Conservation (phyloP, 2,329 filamentous ascomycete genomes). For the Didymella keratinophila region DNA sequence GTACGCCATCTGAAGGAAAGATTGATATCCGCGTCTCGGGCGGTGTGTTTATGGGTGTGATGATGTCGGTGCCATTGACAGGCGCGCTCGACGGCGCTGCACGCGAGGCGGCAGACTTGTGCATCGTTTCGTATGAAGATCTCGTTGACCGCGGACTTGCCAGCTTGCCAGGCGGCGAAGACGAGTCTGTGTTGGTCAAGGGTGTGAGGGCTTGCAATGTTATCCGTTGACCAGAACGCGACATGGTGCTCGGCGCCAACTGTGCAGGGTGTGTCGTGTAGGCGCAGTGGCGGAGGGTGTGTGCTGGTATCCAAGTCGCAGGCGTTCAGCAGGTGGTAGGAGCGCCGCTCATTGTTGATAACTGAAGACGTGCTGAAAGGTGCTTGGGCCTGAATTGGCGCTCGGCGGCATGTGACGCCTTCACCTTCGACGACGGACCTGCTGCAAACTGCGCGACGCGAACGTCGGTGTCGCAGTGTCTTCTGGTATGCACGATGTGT, state of each 20-base stretch:
- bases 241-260: slow-evolving; percentile 63
- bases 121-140: slow-evolving; percentile 47
- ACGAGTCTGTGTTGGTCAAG: slow-evolving; percentile 71
- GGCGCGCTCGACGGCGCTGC: slow-evolving; percentile 43
- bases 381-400: slow-evolving; percentile 24
- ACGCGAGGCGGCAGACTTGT: slow-evolving; percentile 43
- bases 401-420: slow-evolving; percentile 25
- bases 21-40: slow-evolving; percentile 56
- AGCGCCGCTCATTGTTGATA: slow-evolving; percentile 43
- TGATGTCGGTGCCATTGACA: slow-evolving; percentile 57
- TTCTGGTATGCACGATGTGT: slow-evolving; percentile 43
- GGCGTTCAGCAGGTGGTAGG: slow-evolving; percentile 74
- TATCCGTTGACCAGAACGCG: slow-evolving; percentile 63
- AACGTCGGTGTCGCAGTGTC: slow-evolving; percentile 8
- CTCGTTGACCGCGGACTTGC: slow-evolving; percentile 61
- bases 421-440: slow-evolving; percentile 23
- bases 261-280: slow-evolving; percentile 64
- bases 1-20: slow-evolving; percentile 61
- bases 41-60: slow-evolving; percentile 55
- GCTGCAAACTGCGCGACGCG: slow-evolving; percentile 35
- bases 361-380: slow-evolving; percentile 32
- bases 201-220: slow-evolving; percentile 67
- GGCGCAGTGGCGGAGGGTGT: slow-evolving; percentile 32
- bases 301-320: slow-evolving; percentile 69
- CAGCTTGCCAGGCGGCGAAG: slow-evolving; percentile 64